Evolutionary conservation across 2,329 filamentous ascomycete species (phyloP).

Genomic region (Alternaria atra): DNA sequence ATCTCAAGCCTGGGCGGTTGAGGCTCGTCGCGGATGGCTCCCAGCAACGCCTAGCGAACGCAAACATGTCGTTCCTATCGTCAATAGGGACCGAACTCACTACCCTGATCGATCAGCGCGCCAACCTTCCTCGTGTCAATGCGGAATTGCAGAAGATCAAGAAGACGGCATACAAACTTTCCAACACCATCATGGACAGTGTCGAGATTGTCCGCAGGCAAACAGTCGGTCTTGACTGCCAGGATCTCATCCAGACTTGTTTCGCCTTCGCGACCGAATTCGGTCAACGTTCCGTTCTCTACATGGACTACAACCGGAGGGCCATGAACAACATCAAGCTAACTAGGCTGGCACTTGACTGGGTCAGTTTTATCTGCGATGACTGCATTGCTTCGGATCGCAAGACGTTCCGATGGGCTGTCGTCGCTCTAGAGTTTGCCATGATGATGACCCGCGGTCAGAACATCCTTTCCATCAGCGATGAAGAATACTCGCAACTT

Average conservation of each 20-base stretch:
- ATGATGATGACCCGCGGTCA: conserved; percentile 97
- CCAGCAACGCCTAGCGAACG: conserved; percentile 77
- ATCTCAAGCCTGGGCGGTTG: conserved; percentile 85
- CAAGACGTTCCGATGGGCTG: conserved; percentile 97
- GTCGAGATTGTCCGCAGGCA: conserved; percentile 92
- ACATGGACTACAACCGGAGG: conserved; percentile 93
- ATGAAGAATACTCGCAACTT: conserved; percentile 84
- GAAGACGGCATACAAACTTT: conserved; percentile 93
- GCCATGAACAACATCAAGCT: conserved; percentile 98
- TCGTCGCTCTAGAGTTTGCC: conserved; percentile 91
- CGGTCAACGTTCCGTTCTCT: conserved; percentile 89
- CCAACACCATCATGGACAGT: conserved; percentile 98
- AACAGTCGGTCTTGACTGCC: conserved; percentile 83
- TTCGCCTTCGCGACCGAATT: conserved; percentile 99
- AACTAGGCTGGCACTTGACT: conserved; percentile 91
- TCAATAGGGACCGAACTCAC: conserved; percentile 86
- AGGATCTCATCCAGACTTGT: conserved; percentile 96
- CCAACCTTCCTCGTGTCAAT: conserved; percentile 93
- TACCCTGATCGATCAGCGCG: conserved; percentile 88
- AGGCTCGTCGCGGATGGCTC: conserved; percentile 90
- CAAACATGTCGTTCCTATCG: conserved; percentile 79
- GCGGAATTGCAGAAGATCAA: conserved; percentile 91
- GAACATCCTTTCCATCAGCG: conserved; percentile 89
- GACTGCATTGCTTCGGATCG: conserved; percentile 94
- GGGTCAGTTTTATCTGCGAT: conserved; percentile 97